Evolutionary conservation across 148 eudicot species (phyloP).

Genomic region (Camellia granthamiana): DNA sequence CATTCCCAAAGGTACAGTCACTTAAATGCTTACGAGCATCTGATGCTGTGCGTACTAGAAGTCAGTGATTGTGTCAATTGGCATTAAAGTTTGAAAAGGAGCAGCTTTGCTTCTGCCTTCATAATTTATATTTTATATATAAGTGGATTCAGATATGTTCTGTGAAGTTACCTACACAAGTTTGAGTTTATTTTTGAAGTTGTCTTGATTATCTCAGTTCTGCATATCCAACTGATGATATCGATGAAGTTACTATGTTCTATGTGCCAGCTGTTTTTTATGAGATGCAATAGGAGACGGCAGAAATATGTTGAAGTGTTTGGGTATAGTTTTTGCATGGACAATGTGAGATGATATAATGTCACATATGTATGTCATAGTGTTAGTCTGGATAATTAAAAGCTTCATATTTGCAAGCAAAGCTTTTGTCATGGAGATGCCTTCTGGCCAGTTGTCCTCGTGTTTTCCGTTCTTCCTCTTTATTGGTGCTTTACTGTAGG

Average conservation of each 20-base stretch:
- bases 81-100: neutral
- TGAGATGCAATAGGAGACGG: neutral
- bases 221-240: neutral
- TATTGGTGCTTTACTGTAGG: constrained; percentile 3
- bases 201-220: constrained; percentile 12
- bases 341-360: neutral
- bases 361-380: neutral
- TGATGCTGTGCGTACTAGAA: neutral
- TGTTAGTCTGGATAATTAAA: neutral
- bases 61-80: neutral
- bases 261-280: neutral
- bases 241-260: neutral
- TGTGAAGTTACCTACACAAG: neutral
- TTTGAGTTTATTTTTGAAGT: neutral
- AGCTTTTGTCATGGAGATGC: neutral
- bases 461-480: neutral
- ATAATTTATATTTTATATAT: neutral
- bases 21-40: neutral
- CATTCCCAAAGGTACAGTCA: neutral
- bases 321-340: neutral
- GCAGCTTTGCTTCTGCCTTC: neutral
- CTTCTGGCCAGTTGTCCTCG: neutral
- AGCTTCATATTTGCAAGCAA: neutral
- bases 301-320: constrained; percentile 2
- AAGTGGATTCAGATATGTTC: neutral